Evolutionary conservation across 2,329 filamentous ascomycete species (phyloP).

Genomic region (Aspergillus sp.): DNA sequence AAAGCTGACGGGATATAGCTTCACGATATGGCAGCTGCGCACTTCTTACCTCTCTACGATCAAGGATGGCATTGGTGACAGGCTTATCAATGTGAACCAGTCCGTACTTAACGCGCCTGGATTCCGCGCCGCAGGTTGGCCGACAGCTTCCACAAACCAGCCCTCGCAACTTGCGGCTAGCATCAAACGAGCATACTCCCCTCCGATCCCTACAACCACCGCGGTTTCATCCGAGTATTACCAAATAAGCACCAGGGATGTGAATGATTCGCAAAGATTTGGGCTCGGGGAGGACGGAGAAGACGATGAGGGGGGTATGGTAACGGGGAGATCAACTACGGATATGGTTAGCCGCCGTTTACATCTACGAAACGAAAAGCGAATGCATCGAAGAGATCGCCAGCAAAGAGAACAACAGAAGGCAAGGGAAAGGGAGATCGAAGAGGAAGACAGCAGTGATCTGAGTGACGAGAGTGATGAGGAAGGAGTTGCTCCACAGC

Average conservation of each 20-base stretch:
- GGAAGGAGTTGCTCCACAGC: slow-evolving; percentile 49
- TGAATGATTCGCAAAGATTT: slow-evolving; percentile 25
- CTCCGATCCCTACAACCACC: slow-evolving; percentile 60
- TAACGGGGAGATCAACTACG: slow-evolving; percentile 57
- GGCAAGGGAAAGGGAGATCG: slow-evolving; percentile 53
- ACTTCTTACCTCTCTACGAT: slow-evolving; percentile 64
- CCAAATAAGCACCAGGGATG: slow-evolving; percentile 44
- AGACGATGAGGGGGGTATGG: slow-evolving; percentile 63
- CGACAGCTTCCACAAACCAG: slow-evolving; percentile 38
- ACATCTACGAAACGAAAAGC: slow-evolving; percentile 31
- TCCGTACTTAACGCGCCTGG: slow-evolving; percentile 63
- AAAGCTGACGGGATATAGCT: slow-evolving; percentile 43
- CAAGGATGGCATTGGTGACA: slow-evolving; percentile 66
- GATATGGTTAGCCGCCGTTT: slow-evolving; percentile 56
- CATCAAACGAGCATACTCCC: slow-evolving; percentile 65
- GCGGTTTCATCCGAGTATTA: slow-evolving; percentile 64
- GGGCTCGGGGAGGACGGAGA: slow-evolving; percentile 51
- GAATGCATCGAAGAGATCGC: slow-evolving; percentile 36
- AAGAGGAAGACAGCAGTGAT: slow-evolving; percentile 67
- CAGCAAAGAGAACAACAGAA: slow-evolving; percentile 52
- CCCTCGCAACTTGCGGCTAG: slow-evolving; percentile 47
- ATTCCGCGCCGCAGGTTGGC: slow-evolving; percentile 65
- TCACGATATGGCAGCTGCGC: slow-evolving; percentile 65
- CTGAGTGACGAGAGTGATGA: slow-evolving; percentile 67
- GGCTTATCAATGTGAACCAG: slow-evolving; percentile 64